These are phyloP conservation scores for Lasiodiplodia theobromae DNA, from an alignment of 2,329 filamentous ascomycete species.

Conservation along the genomic window DNA sequence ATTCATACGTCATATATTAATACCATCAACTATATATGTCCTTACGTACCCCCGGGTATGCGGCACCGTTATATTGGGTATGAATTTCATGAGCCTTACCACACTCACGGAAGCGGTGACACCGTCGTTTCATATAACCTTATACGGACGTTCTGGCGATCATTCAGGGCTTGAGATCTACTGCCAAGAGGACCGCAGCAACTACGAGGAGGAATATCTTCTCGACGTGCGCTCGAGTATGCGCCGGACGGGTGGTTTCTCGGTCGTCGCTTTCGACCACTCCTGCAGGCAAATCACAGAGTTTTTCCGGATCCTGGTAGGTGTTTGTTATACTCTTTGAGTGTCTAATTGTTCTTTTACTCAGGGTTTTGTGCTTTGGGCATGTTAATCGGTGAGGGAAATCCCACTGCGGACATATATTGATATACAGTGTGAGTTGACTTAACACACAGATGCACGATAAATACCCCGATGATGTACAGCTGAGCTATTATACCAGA, in stretches of 20 bases:
- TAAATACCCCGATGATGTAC: not conserved
- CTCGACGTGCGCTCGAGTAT: not conserved
- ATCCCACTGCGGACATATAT: not conserved
- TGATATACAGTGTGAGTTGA: not conserved
- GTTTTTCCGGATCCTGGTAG: not conserved
- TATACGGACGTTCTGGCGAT: not conserved
- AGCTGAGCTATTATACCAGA: not conserved
- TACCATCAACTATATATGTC: not conserved
- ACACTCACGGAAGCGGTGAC: not conserved
- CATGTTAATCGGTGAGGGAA: not conserved
- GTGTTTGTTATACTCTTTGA: not conserved
- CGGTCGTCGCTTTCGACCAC: not conserved
- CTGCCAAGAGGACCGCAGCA: not conserved
- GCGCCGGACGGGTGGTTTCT: not conserved
- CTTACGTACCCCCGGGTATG: slow-evolving; percentile 1
- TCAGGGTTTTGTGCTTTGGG: not conserved
- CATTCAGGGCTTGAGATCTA: slow-evolving; percentile 10
- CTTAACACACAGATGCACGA: not conserved
- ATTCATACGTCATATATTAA: slow-evolving; percentile 10
- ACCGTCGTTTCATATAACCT: slow-evolving; percentile 7
- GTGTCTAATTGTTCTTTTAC: not conserved
- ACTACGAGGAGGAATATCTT: not conserved
- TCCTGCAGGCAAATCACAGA: not conserved
- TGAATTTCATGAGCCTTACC: not conserved
- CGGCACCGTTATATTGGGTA: not conserved